phyloP scores from a whole-genome alignment of 352 stramenopile genomes.

The Phytophthora uliginosa region DNA sequence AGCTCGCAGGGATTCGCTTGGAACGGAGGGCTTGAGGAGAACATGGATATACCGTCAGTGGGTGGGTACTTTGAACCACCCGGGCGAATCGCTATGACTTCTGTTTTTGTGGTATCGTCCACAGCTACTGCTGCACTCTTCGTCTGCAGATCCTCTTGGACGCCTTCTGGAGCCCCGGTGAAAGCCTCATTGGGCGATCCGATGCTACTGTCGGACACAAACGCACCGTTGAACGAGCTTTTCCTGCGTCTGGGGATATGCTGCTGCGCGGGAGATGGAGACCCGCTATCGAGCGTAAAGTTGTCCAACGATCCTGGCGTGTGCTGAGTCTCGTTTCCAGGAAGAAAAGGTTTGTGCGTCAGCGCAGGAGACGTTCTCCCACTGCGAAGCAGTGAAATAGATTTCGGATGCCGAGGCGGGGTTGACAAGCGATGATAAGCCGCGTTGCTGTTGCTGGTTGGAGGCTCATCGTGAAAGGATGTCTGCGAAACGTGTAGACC shows the following conservation, averaged over 20 bases:
- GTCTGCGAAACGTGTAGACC: slow-evolving; percentile 33
- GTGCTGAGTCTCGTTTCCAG: slow-evolving; percentile 40
- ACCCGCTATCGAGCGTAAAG: slow-evolving; percentile 63
- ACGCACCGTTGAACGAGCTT: slow-evolving; percentile 57
- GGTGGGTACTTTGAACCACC: slow-evolving; percentile 3
- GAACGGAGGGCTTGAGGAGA: slow-evolving; percentile 69
- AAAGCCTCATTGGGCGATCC: slow-evolving; percentile 35
- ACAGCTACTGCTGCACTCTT: background rate
- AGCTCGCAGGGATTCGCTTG: slow-evolving; percentile 76
- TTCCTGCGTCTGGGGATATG: slow-evolving; percentile 35
- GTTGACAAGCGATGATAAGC: slow-evolving; percentile 65
- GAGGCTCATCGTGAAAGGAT: slow-evolving; percentile 53
- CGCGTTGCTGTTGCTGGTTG: slow-evolving; percentile 32
- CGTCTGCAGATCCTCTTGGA: background rate
- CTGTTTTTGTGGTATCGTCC: slow-evolving; percentile 12
- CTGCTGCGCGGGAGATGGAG: slow-evolving; percentile 22
- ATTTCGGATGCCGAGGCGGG: slow-evolving; percentile 76
- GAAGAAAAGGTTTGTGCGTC: slow-evolving; percentile 24
- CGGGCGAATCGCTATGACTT: slow-evolving; percentile 27
- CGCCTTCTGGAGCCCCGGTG: slow-evolving; percentile 18
- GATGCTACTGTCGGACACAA: slow-evolving; percentile 39
- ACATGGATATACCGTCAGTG: slow-evolving; percentile 36
- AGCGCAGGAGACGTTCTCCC: slow-evolving; percentile 45
- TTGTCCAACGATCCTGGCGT: slow-evolving; percentile 67
- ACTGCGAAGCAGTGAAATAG: slow-evolving; percentile 53